These are phyloP conservation scores for Dactylellina haptotyla DNA, from an alignment of 2,329 filamentous ascomycete species.

Conservation along the genomic window DNA sequence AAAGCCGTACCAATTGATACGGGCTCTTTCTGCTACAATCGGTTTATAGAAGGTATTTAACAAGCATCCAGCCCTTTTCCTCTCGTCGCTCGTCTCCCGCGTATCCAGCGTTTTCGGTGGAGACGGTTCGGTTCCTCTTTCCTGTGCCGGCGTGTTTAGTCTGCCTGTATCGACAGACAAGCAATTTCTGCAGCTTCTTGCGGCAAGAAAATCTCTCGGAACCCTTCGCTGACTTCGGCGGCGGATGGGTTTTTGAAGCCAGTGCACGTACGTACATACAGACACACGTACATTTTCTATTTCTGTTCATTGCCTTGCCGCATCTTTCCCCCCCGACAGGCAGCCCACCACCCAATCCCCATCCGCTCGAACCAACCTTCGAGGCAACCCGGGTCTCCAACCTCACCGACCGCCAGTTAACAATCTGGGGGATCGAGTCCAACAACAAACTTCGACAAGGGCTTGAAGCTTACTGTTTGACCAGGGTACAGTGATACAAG, in stretches of 20 bases:
- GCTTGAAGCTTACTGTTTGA: neutral
- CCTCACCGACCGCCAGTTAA: constrained; percentile 19
- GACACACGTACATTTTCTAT: too few relatives aligned
- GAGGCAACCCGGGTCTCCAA: constrained; percentile 24
- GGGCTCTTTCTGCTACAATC: neutral
- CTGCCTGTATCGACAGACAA: neutral
- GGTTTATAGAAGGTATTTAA: constrained; percentile 24
- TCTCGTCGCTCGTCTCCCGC: constrained; percentile 9
- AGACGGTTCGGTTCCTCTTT: constrained; percentile 40
- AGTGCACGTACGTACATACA: neutral
- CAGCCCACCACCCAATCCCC: constrained; percentile 2
- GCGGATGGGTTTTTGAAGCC: neutral
- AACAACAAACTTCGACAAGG: constrained; percentile 4
- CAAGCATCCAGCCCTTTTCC: constrained; percentile 16
- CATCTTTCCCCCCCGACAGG: constrained; percentile 36
- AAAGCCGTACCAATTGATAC: constrained; percentile 6
- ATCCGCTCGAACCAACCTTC: constrained; percentile 6
- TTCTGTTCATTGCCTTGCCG: constrained; percentile 23
- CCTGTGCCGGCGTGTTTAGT: constrained; percentile 29
- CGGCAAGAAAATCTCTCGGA: neutral
- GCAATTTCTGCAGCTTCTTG: neutral
- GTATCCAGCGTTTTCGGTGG: constrained; percentile 25
- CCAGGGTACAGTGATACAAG: neutral
- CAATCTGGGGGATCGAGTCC: neutral
- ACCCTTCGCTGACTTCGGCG: neutral